These are phyloP conservation scores for Jamesozyma lodderae DNA, from an alignment of 805 yeast species.

Conservation along the genomic window DNA sequence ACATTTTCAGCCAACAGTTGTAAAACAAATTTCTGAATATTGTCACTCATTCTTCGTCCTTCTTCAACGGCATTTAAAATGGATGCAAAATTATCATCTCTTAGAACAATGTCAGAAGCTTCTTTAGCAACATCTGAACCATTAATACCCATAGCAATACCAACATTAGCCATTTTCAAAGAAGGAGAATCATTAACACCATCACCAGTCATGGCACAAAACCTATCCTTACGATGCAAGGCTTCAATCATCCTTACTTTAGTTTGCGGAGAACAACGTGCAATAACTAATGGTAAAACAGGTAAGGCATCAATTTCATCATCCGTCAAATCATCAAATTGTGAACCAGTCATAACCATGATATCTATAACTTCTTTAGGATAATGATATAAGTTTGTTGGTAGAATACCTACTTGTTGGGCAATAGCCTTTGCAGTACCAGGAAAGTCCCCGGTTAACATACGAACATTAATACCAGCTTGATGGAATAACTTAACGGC, in stretches of 20 bases:
- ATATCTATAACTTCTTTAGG: slow-evolving; percentile 35
- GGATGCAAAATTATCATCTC: slow-evolving; percentile 93
- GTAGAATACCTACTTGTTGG: slow-evolving; percentile 78
- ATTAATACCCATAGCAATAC: slow-evolving; percentile 85
- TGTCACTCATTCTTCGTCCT: slow-evolving; percentile 93
- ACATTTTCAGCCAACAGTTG: slow-evolving; percentile 94
- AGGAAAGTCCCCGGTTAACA: slow-evolving; percentile 94
- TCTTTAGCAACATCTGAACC: slow-evolving; percentile 99
- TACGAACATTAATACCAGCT: slow-evolving; percentile 95
- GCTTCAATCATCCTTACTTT: slow-evolving; percentile 86
- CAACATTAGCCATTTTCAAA: slow-evolving; percentile 87
- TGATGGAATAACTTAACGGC: slow-evolving; percentile 70
- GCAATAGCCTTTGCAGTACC: slow-evolving; percentile 83
- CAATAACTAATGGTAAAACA: slow-evolving; percentile 76
- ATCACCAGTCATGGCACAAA: slow-evolving; percentile 99
- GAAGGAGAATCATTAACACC: slow-evolving; percentile 99
- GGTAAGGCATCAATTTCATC: slow-evolving; percentile 65
- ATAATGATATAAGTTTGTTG: slow-evolving; percentile 38
- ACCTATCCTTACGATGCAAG: slow-evolving; percentile 78
- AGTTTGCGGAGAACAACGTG: slow-evolving; percentile 91
- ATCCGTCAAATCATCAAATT: slow-evolving; percentile 62
- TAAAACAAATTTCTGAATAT: slow-evolving; percentile 88
- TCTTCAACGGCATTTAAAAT: slow-evolving; percentile 89
- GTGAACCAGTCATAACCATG: slow-evolving; percentile 78
- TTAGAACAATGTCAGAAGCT: slow-evolving; percentile 94